Percentiles rank a stretch among this genome's conserved stretches.
These are phyloP conservation scores for Pisolithus thermaeus DNA, from an alignment of 1,284 basidiomycete genomes.

Conservation along the genomic window DNA sequence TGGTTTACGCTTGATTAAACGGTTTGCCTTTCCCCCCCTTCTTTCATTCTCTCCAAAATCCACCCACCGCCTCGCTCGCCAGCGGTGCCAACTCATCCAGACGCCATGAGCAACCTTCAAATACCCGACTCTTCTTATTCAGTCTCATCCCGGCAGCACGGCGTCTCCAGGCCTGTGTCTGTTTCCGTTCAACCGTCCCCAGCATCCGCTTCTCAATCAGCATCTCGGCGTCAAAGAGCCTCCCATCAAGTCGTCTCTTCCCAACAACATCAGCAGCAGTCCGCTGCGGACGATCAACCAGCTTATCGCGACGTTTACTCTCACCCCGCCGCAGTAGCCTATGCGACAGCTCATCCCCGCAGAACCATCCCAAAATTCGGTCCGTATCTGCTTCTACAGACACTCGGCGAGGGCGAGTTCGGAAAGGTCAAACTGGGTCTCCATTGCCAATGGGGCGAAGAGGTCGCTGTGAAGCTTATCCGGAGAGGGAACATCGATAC, in stretches of 20 bases:
- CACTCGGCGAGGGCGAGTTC: slow-evolving; percentile 97
- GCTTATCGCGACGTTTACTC: slow-evolving; percentile 68
- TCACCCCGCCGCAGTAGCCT: slow-evolving; percentile 85
- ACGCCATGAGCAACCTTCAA: slow-evolving; percentile 34
- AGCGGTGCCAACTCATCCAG: slow-evolving; percentile 6
- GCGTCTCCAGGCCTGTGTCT: slow-evolving; percentile 33
- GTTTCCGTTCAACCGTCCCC: slow-evolving; percentile 41
- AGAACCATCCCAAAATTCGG: slow-evolving; percentile 90
- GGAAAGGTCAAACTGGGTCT: slow-evolving; percentile 99
- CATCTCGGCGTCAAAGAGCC: slow-evolving; percentile 43
- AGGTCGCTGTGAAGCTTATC: slow-evolving; percentile 99
- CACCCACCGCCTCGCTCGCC: neutral
- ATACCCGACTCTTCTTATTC: slow-evolving; percentile 38
- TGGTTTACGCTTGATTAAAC: slow-evolving; percentile 2
- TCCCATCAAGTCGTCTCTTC: slow-evolving; percentile 48
- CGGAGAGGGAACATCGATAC: slow-evolving; percentile 89
- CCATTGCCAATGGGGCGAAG: slow-evolving; percentile 92
- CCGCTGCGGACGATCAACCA: slow-evolving; percentile 34
- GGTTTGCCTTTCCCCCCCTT: slow-evolving; percentile 6
- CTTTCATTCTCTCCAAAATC: neutral
- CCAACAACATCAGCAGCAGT: slow-evolving; percentile 36
- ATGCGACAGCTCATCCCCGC: slow-evolving; percentile 76
- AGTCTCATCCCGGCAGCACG: slow-evolving; percentile 41
- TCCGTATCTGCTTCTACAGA: slow-evolving; percentile 91
- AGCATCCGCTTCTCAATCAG: slow-evolving; percentile 30